phyloP scores from a whole-genome alignment of 2,329 filamentous ascomycete genomes.

The Davidsoniella neocaledoniae region DNA sequence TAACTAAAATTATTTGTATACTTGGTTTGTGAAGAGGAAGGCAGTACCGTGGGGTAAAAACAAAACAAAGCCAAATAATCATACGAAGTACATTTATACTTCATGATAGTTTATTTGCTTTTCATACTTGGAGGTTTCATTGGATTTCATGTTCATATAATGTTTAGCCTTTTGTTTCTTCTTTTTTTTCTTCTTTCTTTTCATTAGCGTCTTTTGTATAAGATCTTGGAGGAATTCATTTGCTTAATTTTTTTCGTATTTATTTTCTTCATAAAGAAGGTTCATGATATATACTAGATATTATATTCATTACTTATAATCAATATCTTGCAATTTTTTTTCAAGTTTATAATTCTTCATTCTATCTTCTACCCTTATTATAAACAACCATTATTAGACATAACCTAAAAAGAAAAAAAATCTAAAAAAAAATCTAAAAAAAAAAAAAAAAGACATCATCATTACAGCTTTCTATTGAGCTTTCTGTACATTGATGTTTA shows the following conservation, averaged over 20 bases:
- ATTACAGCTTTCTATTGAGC: conserved; percentile 6
- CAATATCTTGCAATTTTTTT: too few species aligned
- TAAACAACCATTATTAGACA: not conserved
- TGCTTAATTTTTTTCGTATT: too few species aligned
- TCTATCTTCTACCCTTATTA: not conserved
- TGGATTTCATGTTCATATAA: not conserved
- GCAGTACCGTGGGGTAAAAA: too few species aligned
- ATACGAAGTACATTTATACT: too few species aligned
- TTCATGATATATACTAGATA: too few species aligned
- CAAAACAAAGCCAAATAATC: too few species aligned
- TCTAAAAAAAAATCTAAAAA: conserved; percentile 3
- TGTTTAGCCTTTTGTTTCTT: not conserved
- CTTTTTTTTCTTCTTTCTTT: not conserved
- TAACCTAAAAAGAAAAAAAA: conserved; percentile 6
- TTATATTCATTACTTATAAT: too few species aligned
- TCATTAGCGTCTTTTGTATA: not conserved
- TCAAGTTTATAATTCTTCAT: not conserved
- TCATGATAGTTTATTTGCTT: too few species aligned
- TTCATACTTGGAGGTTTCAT: not conserved
- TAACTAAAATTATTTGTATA: too few species aligned
- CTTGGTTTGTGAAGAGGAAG: too few species aligned
- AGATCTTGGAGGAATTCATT: not conserved
- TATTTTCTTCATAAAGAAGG: too few species aligned
- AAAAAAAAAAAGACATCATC: conserved; percentile 3
- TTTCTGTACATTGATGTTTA: conserved; percentile 34